Evolutionary conservation across 2,329 filamentous ascomycete species (phyloP).

Genomic region (Raffaelea ambrosiae): DNA sequence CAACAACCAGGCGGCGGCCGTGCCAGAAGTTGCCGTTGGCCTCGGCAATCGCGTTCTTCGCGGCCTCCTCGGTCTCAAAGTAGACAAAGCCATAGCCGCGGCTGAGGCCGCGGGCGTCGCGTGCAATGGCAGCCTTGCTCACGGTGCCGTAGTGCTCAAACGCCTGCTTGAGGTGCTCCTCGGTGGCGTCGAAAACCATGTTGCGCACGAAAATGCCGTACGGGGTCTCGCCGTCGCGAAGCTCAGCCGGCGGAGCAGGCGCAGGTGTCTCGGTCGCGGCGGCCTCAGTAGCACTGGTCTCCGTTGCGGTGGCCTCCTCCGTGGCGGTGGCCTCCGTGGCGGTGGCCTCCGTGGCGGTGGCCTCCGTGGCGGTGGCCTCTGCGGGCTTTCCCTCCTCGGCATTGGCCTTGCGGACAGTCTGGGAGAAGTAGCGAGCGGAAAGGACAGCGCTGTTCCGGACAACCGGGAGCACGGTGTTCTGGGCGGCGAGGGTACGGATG

Average conservation of each 20-base stretch:
- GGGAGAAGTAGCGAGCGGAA: constrained; percentile 22
- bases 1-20: constrained; percentile 24
- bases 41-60: constrained; percentile 17
- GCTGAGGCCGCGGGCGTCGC: constrained; percentile 25
- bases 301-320: too few relatives aligned
- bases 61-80: constrained; percentile 15
- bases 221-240: constrained; percentile 9
- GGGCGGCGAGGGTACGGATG: constrained; percentile 14
- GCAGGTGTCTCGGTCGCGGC: background rate
- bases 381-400: constrained; percentile 8
- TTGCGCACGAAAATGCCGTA: constrained; percentile 23
- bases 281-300: too few relatives aligned
- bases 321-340: too few relatives aligned
- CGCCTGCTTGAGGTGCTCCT: constrained; percentile 22
- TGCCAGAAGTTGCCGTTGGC: constrained; percentile 29
- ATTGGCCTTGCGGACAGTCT: constrained; percentile 15
- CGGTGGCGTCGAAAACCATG: constrained; percentile 25
- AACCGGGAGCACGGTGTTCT: constrained; percentile 9
- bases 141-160: constrained; percentile 24
- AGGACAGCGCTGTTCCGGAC: constrained; percentile 3
- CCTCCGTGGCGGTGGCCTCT: constrained; percentile 3
- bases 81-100: constrained; percentile 27
- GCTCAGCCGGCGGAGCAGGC: background rate
- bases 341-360: background rate
- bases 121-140: constrained; percentile 15